Evolutionary conservation across 495 filamentous ascomycete species (phyloP).

Genomic region (Aspergillus incahuasiensis): DNA sequence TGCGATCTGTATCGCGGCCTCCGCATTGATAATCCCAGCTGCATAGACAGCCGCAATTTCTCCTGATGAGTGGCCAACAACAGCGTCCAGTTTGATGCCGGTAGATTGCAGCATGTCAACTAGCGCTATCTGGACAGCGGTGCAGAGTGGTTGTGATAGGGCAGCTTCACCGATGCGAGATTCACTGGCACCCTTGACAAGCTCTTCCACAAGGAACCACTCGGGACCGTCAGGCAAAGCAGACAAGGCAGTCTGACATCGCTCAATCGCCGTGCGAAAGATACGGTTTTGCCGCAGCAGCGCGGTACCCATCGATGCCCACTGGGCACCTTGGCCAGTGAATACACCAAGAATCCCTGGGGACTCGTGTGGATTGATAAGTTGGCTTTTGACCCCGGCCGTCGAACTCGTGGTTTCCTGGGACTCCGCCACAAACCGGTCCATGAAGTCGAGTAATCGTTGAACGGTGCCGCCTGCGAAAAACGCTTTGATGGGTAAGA

Average conservation of each 20-base stretch:
- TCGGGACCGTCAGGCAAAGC: conserved; percentile 20
- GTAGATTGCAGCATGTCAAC: neutral
- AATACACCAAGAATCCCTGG: conserved; percentile 25
- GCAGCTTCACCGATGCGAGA: conserved; percentile 26
- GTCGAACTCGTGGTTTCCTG: neutral
- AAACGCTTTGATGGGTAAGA: too few relatives aligned
- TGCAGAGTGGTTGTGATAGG: conserved; percentile 43
- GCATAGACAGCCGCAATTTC: conserved; percentile 50
- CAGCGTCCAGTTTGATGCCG: conserved; percentile 20
- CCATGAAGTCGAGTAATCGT: too few relatives aligned
- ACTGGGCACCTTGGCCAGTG: conserved; percentile 71
- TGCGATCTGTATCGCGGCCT: neutral
- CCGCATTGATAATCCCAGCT: neutral
- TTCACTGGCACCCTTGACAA: conserved; percentile 19
- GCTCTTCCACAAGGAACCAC: conserved; percentile 19
- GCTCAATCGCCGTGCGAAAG: neutral
- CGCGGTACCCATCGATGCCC: conserved; percentile 51
- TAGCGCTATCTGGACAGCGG: neutral
- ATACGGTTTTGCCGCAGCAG: conserved; percentile 24
- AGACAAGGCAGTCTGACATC: conserved; percentile 10
- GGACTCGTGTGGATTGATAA: conserved; percentile 3
- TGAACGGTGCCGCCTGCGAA: too few relatives aligned
- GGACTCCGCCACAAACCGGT: too few relatives aligned
- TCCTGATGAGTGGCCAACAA: conserved; percentile 58
- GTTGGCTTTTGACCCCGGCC: conserved; percentile 4